Base-by-base conservation (phyloP, 306 rosid species). In the Parietaria judaica region DNA sequence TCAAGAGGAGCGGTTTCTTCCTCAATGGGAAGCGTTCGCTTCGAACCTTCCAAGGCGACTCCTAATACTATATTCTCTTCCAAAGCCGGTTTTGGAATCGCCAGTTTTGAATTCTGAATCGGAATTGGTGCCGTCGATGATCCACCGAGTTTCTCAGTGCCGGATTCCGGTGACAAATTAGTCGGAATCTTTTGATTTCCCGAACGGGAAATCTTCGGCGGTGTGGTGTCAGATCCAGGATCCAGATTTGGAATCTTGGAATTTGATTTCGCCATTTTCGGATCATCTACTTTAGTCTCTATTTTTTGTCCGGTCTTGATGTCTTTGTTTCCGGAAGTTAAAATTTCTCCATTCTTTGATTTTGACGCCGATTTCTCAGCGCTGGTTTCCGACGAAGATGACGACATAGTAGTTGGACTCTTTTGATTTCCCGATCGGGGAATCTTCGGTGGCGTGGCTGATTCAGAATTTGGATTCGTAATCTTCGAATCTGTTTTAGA, bases 1-100 rank as follows among this genome's bases (percentile, higher is more conserved):
- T 52, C 58, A 59, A 57, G 62, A 64, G 78, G 47, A 66, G 56
- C 82, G 68, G 51, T 66, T 23, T 13, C 88, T 11, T 85, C 92
- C 73, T 84, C 94, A 49, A 91, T 91, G 15, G 92, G 96, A 70
- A 91, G 98, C 36, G 89, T 91, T 75, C 95, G 81, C 86, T 91
- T 91, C 4, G 98, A 88, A 60, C 96, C 96, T 56, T 83, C 92
- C 75, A 91, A 77, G 62, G 98, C 96, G 69, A 91, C 96, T 41
- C 90, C 98, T 1, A 91, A 95, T 7, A 91, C 95, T 65, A 91
- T 80, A 66, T 91, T 91, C 53, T 91, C 95, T 77, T 91, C 95
- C 52, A 82, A 70, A 4, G 65, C 74, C 64, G 81, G 78, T 70
- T 81, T 81, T 14, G 81, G 55, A 55, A 72, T 41, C 50, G 75